Conservation (phyloP, 2,329 filamentous ascomycete genomes). For the Epichloe typhina region DNA sequence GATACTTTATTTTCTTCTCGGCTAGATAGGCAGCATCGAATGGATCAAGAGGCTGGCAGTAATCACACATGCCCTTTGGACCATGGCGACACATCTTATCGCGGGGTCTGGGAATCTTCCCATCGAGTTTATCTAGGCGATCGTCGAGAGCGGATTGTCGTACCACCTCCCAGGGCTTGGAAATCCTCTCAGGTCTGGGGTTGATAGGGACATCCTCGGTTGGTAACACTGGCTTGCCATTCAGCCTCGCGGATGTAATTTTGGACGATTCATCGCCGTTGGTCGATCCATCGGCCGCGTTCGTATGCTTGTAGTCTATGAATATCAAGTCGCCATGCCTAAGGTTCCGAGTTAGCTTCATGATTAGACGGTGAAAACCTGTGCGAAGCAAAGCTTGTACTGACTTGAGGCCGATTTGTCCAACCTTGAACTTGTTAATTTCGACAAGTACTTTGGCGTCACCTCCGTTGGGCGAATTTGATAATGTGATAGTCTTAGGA, state of each 20-base stretch:
- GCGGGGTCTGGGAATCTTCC: constrained; percentile 67
- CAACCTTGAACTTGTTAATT: constrained; percentile 41
- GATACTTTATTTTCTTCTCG: constrained; percentile 97
- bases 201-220: constrained; percentile 54
- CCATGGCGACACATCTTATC: constrained; percentile 95
- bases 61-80: constrained; percentile 97
- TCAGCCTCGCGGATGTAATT: constrained; percentile 53
- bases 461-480: constrained; percentile 44
- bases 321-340: constrained; percentile 90
- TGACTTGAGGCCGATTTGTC: constrained; percentile 47
- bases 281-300: constrained; percentile 20
- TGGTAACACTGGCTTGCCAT: constrained; percentile 59
- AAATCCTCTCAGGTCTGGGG: constrained; percentile 49
- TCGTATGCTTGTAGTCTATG: constrained; percentile 59
- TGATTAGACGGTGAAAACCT: constrained; percentile 9
- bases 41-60: constrained; percentile 93
- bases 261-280: constrained; percentile 24
- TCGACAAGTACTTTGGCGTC: constrained; percentile 47
- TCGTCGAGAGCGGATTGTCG: constrained; percentile 82
- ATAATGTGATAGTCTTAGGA: constrained; percentile 44
- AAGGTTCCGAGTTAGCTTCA: not conserved
- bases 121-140: constrained; percentile 70
- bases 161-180: constrained; percentile 65
- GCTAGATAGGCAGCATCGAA: constrained; percentile 79
- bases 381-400: not conserved